Base-by-base conservation (phyloP, 495 filamentous ascomycete species). In the Xylaria telfairii region DNA sequence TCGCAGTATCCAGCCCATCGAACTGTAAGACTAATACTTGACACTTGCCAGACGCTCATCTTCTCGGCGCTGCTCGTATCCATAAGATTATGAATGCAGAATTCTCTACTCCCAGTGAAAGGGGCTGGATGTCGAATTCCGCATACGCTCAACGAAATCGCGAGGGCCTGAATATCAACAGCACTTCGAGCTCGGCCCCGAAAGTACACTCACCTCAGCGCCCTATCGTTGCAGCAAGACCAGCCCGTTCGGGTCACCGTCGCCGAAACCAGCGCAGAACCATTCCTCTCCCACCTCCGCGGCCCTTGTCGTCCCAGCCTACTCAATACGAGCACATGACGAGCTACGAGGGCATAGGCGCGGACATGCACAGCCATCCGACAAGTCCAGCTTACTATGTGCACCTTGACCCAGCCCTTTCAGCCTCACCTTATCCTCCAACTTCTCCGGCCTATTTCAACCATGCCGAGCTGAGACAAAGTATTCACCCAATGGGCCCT, bases 401-500 rank as follows among this genome's bases (percentile, higher is more conserved):
- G 0, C 6, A 54, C 34, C 15, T n/a, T n/a, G 13, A 54, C 9
- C 46, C n/a, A 28, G 7, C 32, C 17, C 12, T 34, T 12, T 41
- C 34, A 28, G 28, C 41, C 17, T 17, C 19, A 13, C 37, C 41
- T 13, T 60, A 61, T 28, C 26, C 41, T 21, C 44, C 54, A 41
- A 46, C 28, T 24, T 60, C 56, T 19, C 56, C 67, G 15, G 28
- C 56, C 3, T 47, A 26, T 37, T 15, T 17, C 5, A 24, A 12
- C 41, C 34, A 39, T 17, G 5, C 53, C 7, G 54, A 57, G 10
- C 42, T 60, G 60, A 24, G 44, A n/a, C 49, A 67, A 34, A 60
- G 60, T 21, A 70, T 69, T 30, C 66, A 71, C 15, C 30, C 13
- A 69, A 56, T 59, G 37, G 74, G 19, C 59, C 73, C 24, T 0